A percentile compares a stretch with the other conserved stretches of the same genome.
These are phyloP conservation scores for Coniella vitis DNA, from an alignment of 2,329 filamentous ascomycete species.

Conservation along the genomic window DNA sequence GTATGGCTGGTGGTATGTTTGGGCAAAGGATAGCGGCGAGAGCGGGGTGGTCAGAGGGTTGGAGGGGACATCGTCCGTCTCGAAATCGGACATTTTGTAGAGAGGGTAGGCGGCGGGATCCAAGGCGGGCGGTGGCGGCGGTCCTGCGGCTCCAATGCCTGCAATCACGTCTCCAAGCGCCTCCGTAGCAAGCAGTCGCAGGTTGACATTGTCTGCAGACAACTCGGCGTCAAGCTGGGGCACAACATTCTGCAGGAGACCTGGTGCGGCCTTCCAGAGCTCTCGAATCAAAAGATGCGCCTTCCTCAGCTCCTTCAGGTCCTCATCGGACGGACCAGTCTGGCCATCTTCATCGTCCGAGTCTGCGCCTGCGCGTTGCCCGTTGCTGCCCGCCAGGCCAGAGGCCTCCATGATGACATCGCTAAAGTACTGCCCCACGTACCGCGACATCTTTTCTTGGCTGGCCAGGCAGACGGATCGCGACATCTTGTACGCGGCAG, in stretches of 20 bases:
- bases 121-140: constrained; percentile 63
- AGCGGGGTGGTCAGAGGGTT: constrained; percentile 73
- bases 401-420: constrained; percentile 90
- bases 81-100: constrained; percentile 55
- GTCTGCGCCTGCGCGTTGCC: constrained; percentile 52
- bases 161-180: constrained; percentile 93
- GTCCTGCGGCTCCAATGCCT: constrained; percentile 85
- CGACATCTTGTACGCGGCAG: constrained; percentile 92
- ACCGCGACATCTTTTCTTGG: constrained; percentile 88
- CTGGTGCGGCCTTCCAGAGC: constrained; percentile 85
- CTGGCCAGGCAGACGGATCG: constrained; percentile 87
- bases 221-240: constrained; percentile 90
- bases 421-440: constrained; percentile 94
- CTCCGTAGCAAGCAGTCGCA: constrained; percentile 84
- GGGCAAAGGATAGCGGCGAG: constrained; percentile 83
- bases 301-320: constrained; percentile 81
- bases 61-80: constrained; percentile 39
- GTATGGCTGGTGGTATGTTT: constrained; percentile 72
- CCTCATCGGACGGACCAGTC: constrained; percentile 67
- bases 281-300: constrained; percentile 86
- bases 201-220: constrained; percentile 77
- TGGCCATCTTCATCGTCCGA: constrained; percentile 55
- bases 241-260: constrained; percentile 85
- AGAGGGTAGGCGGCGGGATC: constrained; percentile 85
- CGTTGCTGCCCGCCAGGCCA: constrained; percentile 49